Evolutionary conservation across 306 rosid genomes (phyloP), one percentile per base, ranked within the genome.

Genomic region (Carpinus fangiana): DNA sequence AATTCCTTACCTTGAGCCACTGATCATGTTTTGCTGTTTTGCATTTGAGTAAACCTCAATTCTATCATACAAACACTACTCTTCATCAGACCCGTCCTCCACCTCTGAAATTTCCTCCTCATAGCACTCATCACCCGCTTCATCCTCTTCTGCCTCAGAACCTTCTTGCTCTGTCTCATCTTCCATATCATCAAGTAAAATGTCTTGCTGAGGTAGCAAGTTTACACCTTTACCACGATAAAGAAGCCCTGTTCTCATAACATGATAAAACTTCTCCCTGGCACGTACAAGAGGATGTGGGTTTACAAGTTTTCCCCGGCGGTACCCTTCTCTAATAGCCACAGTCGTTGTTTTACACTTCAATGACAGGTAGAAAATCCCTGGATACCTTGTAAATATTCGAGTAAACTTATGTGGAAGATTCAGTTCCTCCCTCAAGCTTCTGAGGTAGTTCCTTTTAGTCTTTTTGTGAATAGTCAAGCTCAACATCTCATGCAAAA

Each of bases 281-380:
- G 85, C 84, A 20, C 72, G 86, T 7, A 86, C 85, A 76, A 95
- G 87, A 18, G 97, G 98, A 80, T 91, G 97, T 1, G 92, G 90
- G 34, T 93, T 85, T 70, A 95, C 89, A 8, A 95, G 72, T 53
- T 90, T 90, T 12, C 97, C 98, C 61, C 97, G 85, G 6, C 81
- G 86, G 84, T 90, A 92, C 31, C 93, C 97, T 86, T 95, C 98
- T 76, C 87, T 83, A 9, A 92, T 86, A 53, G 95, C 79, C 61
- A 92, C 88, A 2, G 97, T 95, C 0, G 97, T 92, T 0, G 97
- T 95, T 75, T 95, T 95, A 80, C 98, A 95, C 86, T 95, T 95
- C 86, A 92, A 78, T 0, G 97, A 95, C 50, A 95, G 90, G 79
- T 92, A 95, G 81, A 91, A 95, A 57, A 93, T 90, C 66, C 98